A percentile compares a stretch with the other conserved stretches of the same genome.
Evolutionary conservation across 1,284 basidiomycete species (phyloP).

Genomic region (Rugosomyces carneus): DNA sequence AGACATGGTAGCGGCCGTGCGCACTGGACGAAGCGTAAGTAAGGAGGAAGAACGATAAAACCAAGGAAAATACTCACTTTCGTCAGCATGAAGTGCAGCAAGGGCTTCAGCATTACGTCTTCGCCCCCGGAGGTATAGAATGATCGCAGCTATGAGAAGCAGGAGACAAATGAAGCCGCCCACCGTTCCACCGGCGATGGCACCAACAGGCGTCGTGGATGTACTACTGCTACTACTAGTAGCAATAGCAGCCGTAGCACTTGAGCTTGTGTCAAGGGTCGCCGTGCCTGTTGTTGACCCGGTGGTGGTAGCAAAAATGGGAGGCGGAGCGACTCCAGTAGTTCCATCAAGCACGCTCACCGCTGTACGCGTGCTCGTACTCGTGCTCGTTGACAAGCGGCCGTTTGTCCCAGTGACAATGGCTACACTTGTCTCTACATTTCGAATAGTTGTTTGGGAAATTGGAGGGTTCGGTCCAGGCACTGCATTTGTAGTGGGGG

Average conservation of each 20-base stretch:
- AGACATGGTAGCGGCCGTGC: background rate
- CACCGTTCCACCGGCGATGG: conserved; percentile 4
- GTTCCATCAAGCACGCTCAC: background rate
- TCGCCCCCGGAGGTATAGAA: conserved; percentile 1
- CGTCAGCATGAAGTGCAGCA: background rate
- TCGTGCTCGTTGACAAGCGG: background rate
- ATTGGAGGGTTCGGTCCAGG: background rate
- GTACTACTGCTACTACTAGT: background rate
- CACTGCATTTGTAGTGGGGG: background rate
- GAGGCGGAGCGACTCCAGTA: background rate
- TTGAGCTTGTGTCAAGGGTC: background rate
- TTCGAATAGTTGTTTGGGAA: background rate
- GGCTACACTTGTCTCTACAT: background rate
- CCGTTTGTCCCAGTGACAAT: background rate
- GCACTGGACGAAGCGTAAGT: background rate
- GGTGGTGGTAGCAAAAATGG: background rate
- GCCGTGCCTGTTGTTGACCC: background rate
- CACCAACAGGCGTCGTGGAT: conserved; percentile 1
- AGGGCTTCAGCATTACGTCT: background rate
- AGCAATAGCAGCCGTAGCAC: background rate
- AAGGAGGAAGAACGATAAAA: background rate
- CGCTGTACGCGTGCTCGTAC: background rate
- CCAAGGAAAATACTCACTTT: background rate
- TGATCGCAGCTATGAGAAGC: background rate
- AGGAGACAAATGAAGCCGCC: conserved; percentile 5